Evolutionary conservation across 371 early-diverging fungal species (phyloP), one percentile per base, ranked within the genome.

Genomic region (Rhizopus sp.): DNA sequence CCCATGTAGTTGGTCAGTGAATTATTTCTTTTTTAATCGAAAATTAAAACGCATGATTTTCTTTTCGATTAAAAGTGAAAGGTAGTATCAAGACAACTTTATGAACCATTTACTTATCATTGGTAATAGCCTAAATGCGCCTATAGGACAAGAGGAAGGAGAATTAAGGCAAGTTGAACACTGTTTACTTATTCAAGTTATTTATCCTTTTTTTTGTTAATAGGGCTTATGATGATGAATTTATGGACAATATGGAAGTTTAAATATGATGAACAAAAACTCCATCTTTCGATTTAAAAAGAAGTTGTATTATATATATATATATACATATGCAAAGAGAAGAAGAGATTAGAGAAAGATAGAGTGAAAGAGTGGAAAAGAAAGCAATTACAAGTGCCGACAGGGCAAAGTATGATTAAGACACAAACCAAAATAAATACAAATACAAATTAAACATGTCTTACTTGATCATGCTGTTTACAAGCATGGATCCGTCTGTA

Each of bases 21-120:
- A 95, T 78, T 93, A 92, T 78, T 95, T 97, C 60, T 95, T 97
- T 77, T 90, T 87, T 61, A 96, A 97, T 74, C 85, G 89, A 53
- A 87, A 89, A 59, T 74, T 92, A 60, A 95, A 94, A 71, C 80
- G 95, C 53, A 89, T 97, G 57, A 80, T 96, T 6, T 95, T 92
- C 66, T 93, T 97, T 67, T 89, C 93, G 1, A 86, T 86, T 34
- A 86, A 91, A 39, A 90, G 92, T 41, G 86, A 93, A 62, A 93
- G 93, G 89, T 91, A 84, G 50, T 16, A 4, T 34, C 7, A 44
- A 16, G 16, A 2, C 46, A 8, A 4, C 34, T 12, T 50, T 12
- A 15, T 37, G 23, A 31, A 15, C 1, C 3, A 15, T n/a, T 17
- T 17, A 48, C 15, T 23, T 34, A 32, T 7, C 4, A 6, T 44